Base-by-base conservation (phyloP, 164 flowering plant species). In the Liquidambar formosana region DNA sequence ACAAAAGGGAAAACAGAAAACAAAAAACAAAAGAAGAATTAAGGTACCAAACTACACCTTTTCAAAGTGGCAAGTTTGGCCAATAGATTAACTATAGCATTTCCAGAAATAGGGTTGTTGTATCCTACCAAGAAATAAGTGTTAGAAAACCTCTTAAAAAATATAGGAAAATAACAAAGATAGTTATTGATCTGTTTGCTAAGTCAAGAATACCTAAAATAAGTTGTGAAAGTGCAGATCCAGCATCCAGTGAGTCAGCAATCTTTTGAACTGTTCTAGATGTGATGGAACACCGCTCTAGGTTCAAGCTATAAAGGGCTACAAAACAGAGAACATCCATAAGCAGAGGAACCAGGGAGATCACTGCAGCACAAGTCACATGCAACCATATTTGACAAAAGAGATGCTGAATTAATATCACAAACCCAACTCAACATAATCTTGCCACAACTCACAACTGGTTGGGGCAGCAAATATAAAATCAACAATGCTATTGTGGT, bases 251-350 rank as follows among this genome's bases (percentile, higher is more conserved):
- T 23, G 92, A 84, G 76, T 91, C 96, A 60, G 95, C 88, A 78
- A 96, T 77, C 79, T 81, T 90, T 65, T 93, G 96, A 72, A 96
- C 82, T 41, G 99, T 93, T 85, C 96, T 86, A 61, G 99, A 83
- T 52, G 99, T 91, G 72, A 96, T 82, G 61, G 88, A 86, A 78
- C 99, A 96, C 10, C 77, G 79, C 73, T 90, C 98, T 68, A 96
- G 78, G 71, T 87, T 88, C 81, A 93, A 85, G 78, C 86, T 83
- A 73, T 87, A 90, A 61, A 96, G 92, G 26, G 90, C 98, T 96
- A 77, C 69, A 78, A 59, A 67, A 71, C 27, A 48, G 57, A 70
- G 18, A 43, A 33, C 63, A 51, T 10, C 10, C 57, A 65, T 70
- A 51, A 75, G 66, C 21, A 56, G 11, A 72, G 13, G n/a, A n/a